These are phyloP conservation scores for Byssoonygena ceratinophila DNA, from an alignment of 2,329 filamentous ascomycete genomes.

Conservation along the genomic window DNA sequence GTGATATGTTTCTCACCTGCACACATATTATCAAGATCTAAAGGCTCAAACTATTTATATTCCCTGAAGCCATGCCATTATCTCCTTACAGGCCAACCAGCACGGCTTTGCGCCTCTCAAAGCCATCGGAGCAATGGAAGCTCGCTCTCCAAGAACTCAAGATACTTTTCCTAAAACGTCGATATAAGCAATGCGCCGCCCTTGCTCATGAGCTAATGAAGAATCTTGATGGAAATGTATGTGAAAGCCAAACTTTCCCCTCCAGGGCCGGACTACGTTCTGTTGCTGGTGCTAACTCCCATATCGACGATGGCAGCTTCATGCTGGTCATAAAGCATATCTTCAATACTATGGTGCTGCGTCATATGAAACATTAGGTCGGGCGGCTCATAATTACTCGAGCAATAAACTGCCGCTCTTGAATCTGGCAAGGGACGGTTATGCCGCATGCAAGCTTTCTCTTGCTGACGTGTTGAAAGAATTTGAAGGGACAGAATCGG, in stretches of 20 bases:
- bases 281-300: background rate
- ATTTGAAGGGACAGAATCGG: background rate
- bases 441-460: slow-evolving; percentile 24
- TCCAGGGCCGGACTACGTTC: background rate
- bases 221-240: slow-evolving; percentile 22
- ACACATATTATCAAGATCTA: background rate
- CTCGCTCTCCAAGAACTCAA: slow-evolving; percentile 27
- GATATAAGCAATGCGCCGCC: slow-evolving; percentile 35
- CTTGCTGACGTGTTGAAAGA: slow-evolving; percentile 11
- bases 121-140: slow-evolving; percentile 29
- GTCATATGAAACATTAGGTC: slow-evolving; percentile 39
- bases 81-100: slow-evolving; percentile 5
- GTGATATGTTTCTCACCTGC: background rate
- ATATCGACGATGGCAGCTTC: slow-evolving; percentile 21
- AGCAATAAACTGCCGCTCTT: slow-evolving; percentile 35
- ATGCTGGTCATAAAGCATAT: slow-evolving; percentile 30
- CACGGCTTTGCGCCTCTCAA: slow-evolving; percentile 22
- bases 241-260: slow-evolving; percentile 2
- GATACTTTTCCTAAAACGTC: slow-evolving; percentile 27
- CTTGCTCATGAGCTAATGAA: slow-evolving; percentile 26
- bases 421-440: slow-evolving; percentile 32
- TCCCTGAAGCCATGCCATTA: background rate
- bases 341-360: slow-evolving; percentile 40
- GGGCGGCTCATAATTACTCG: slow-evolving; percentile 39
- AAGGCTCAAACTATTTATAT: background rate